Base-by-base conservation (phyloP, 1,139 yeast species). In the Candida dubliniensis region DNA sequence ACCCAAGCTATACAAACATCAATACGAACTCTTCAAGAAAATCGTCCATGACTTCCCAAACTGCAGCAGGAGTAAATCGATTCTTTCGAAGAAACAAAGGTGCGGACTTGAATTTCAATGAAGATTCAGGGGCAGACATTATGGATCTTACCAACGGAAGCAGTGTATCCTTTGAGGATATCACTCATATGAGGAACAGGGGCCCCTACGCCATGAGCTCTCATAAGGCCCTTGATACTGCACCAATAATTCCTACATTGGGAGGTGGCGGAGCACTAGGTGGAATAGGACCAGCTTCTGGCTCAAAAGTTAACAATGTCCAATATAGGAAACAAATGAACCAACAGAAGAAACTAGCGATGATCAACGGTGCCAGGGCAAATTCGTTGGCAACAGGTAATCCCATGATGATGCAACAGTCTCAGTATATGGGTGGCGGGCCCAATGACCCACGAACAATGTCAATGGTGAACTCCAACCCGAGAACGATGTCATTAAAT, bases 201-300 rank as follows among this genome's bases (percentile, higher is more conserved):
- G 89, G 88, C 4, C 79, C 74, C 15, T 83, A 83, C 56, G 84
- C 84, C 1, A 64, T 73, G 34, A 64, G 67, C 34, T 59, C 66
- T 8, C 58, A 66, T 13, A 60, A 62, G 31, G 53, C 66, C 18
- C 60, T 68, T 44, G 89, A 83, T 53, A 76, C 90, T 0, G 76
- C 88, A 0, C 91, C 93, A 4, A 80, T 84, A 50, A 85, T 86
- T 35, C 95, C 95, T 8, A 83, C 88, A 0, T 45, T 85, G 10
- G 71, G 74, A 0, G 46, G 55, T 9, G 50, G 53, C 7, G 43
- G 42, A 25, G 53, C 56, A 12, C 14, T 31, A 9, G 34, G 30
- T 12, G 43, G 25, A 12, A 6, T 29, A 29, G 38, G 41, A 3
- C 35, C 42, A 8, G 41, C 40, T 9, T 34, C 39, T 8, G 52